phyloP scores from a whole-genome alignment of 106 monocot species.

The Dendrobium huoshanense region DNA sequence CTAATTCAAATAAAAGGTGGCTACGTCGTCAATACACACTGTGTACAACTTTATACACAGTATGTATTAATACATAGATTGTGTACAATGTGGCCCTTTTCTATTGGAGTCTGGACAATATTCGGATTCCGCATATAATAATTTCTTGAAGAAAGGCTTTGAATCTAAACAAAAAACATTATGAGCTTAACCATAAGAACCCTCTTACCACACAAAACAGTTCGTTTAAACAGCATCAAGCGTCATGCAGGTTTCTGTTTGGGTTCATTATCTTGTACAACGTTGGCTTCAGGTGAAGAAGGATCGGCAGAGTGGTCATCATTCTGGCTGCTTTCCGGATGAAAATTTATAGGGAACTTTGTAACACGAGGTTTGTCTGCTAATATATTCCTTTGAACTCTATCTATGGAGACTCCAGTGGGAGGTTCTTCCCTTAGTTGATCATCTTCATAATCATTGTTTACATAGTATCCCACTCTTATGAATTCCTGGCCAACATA shows the following conservation, averaged over 20 bases:
- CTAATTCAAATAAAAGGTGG: too few species aligned
- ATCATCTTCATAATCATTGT: slow-evolving; percentile 93
- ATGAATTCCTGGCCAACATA: slow-evolving; percentile 52
- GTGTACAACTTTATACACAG: too few species aligned
- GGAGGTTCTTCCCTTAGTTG: slow-evolving; percentile 89
- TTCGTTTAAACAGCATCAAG: background rate
- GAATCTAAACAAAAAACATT: background rate
- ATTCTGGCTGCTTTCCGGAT: slow-evolving; percentile 61
- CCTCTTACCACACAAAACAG: background rate
- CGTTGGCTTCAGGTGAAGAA: background rate
- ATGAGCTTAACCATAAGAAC: background rate
- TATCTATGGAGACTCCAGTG: slow-evolving; percentile 47
- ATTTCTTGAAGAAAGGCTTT: background rate
- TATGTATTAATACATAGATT: too few species aligned
- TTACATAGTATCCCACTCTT: slow-evolving; percentile 92
- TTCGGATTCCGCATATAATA: too few species aligned
- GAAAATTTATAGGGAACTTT: slow-evolving; percentile 93
- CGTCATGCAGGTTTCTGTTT: background rate
- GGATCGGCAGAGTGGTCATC: slow-evolving; percentile 23
- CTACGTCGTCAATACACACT: too few species aligned
- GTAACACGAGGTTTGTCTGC: slow-evolving; percentile 93
- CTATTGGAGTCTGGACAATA: too few species aligned
- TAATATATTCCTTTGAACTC: slow-evolving; percentile 88
- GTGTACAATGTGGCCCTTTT: too few species aligned
- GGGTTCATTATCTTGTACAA: background rate